A percentile compares a stretch with the other conserved stretches of the same genome.
Conservation (phyloP, 2,329 filamentous ascomycete species). For the Akanthomyces uredinophilus region DNA sequence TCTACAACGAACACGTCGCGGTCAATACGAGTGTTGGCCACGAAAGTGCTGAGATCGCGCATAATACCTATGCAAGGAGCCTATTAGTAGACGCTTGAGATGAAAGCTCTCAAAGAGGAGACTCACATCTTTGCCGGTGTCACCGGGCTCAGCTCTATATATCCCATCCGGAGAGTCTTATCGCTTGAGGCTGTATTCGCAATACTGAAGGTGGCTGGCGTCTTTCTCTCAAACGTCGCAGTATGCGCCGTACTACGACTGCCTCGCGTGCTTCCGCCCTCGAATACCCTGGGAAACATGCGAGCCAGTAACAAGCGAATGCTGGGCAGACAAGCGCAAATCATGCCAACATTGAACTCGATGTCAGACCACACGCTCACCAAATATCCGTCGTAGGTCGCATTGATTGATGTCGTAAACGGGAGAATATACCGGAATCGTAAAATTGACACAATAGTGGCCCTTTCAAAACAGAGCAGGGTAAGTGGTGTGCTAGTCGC, state of each 20-base stretch:
- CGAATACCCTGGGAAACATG: constrained; percentile 9
- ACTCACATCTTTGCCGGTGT: neutral
- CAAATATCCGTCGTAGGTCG: constrained; percentile 18
- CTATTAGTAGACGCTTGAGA: neutral
- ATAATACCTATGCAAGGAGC: neutral
- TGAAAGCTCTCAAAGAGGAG: neutral
- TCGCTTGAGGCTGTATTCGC: neutral
- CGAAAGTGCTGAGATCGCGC: too few species aligned
- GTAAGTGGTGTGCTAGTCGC: too few species aligned
- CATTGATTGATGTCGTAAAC: constrained; percentile 15
- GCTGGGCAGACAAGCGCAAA: constrained; percentile 22
- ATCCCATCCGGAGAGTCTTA: neutral
- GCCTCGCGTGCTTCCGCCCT: neutral
- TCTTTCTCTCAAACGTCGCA: constrained; percentile 7
- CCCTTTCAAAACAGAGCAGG: neutral
- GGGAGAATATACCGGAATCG: neutral
- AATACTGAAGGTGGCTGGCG: constrained; percentile 13
- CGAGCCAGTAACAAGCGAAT: constrained; percentile 20
- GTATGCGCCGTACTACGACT: neutral
- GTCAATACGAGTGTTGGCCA: too few species aligned
- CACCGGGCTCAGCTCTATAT: neutral
- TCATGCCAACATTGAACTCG: constrained; percentile 22
- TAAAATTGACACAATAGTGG: neutral
- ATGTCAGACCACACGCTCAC: constrained; percentile 21
- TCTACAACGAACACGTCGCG: too few species aligned